These are phyloP conservation scores for Colletotrichum lindemuthianum DNA, from an alignment of 2,329 filamentous ascomycete genomes.

Conservation along the genomic window DNA sequence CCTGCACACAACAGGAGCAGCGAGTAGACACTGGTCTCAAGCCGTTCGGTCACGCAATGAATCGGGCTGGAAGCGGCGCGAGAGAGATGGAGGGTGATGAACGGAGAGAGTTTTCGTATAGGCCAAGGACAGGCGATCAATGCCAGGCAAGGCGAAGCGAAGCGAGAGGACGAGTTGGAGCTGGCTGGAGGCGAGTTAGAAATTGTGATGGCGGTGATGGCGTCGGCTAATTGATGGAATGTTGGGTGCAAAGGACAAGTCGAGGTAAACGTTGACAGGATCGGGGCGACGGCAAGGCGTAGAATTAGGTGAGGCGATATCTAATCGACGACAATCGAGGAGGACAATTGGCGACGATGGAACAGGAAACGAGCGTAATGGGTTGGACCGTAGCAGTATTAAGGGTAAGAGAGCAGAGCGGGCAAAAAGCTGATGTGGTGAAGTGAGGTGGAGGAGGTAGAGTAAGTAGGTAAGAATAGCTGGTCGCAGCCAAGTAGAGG, in stretches of 20 bases:
- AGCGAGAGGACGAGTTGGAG: too few relatives aligned
- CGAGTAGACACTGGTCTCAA: conserved; percentile 1
- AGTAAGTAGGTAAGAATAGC: conserved; percentile 18
- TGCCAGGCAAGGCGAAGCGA: too few relatives aligned
- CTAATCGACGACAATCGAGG: background rate
- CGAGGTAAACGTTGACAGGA: conserved; percentile 10
- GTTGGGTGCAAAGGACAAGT: background rate
- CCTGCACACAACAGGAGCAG: background rate
- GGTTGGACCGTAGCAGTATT: conserved; percentile 13
- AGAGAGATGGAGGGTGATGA: too few relatives aligned
- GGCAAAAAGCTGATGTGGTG: background rate
- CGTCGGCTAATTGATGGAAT: background rate
- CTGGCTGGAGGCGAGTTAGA: too few relatives aligned
- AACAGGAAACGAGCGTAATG: conserved; percentile 35
- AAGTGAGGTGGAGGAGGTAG: conserved; percentile 9
- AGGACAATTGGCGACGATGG: conserved; percentile 5
- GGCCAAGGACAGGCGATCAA: too few relatives aligned
- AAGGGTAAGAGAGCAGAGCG: conserved; percentile 9
- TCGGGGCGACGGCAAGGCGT: background rate
- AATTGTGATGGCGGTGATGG: too few relatives aligned
- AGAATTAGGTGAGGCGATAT: background rate
- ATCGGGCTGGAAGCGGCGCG: too few relatives aligned
- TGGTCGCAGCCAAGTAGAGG: conserved; percentile 2
- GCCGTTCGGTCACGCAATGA: background rate
- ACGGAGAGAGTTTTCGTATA: too few relatives aligned